Base-by-base conservation (phyloP, 2,329 filamentous ascomycete species). In the Cytospora chrysosperma region DNA sequence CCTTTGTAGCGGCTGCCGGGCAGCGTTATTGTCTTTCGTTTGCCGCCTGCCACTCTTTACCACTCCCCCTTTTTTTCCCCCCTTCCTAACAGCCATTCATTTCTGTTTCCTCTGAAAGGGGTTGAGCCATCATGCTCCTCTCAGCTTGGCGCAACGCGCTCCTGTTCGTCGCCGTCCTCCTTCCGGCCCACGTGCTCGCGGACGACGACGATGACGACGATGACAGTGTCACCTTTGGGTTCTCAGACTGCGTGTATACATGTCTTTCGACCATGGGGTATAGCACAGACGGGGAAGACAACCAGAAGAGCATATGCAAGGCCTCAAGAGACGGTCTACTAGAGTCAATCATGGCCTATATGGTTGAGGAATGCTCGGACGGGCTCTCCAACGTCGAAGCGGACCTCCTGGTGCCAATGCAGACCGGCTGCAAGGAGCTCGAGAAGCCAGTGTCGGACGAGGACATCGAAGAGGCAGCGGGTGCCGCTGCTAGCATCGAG, bases 1-100 rank as follows among this genome's bases (percentile, higher is more conserved):
- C 52, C 12, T 57, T 58, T 60, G 43, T 54, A 54, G 55, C 64
- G 61, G 64, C 64, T 65, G 64, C 64, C 55, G 64, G 64, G 43
- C 64, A 63, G 64, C 64, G 52, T 40, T 52, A 27, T 53, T 57
- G 47, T 58, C 56, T 40, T 52, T 56, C 17, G 32, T 27, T 47
- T 43, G 27, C 37, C 21, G 4, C 21, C n/a, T 56, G 34, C 28
- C 61, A 37, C 49, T 65, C 61, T 63, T 56, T 2, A 34, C 3
- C 5, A 4, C 8, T 15, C 27, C n/a, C n/a, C n/a, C n/a, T n/a
- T n/a, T n/a, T n/a, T 3, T 13, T 26, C 19, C 19, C 52, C 26
- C 26, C 8, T 4, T 40, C 12, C n/a, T n/a, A 15, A 19, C 37
- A 49, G 49, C 55, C 58, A 7, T 32, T 61, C 28, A 17, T 19